These are phyloP conservation scores for Kwoniella mangroviensis DNA, from an alignment of 768 basidiomycete genomes.

Conservation along the genomic window DNA sequence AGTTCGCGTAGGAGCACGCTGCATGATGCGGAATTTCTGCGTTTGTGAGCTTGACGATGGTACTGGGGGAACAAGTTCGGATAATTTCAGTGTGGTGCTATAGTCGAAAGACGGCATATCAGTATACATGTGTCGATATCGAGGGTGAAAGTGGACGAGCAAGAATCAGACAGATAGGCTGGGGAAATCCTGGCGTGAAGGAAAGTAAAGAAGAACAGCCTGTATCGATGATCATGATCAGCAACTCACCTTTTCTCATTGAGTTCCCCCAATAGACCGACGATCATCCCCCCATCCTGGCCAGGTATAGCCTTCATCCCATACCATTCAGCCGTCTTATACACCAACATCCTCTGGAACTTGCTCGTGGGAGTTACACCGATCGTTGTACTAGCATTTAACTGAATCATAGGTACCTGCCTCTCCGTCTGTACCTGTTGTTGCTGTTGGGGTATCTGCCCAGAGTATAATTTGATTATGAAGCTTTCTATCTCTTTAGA, in stretches of 20 bases:
- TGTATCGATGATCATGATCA: not conserved
- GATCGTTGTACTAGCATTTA: slow-evolving; percentile 23
- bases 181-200: too few relatives aligned
- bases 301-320: slow-evolving; percentile 47
- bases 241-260: slow-evolving; percentile 38
- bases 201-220: not conserved
- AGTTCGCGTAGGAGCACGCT: slow-evolving; percentile 24
- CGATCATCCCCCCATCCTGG: slow-evolving; percentile 33
- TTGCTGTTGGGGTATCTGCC: not conserved
- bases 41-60: slow-evolving; percentile 16
- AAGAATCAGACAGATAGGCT: too few relatives aligned
- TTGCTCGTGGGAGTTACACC: slow-evolving; percentile 34
- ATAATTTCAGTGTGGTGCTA: slow-evolving; percentile 33
- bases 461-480: slow-evolving; percentile 14
- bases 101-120: not conserved
- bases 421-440: slow-evolving; percentile 2
- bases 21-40: slow-evolving; percentile 48
- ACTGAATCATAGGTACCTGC: slow-evolving; percentile 13
- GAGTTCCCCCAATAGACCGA: slow-evolving; percentile 38
- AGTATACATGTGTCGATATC: too few relatives aligned
- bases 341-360: slow-evolving; percentile 52
- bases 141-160: too few relatives aligned
- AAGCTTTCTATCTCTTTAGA: slow-evolving; percentile 49
- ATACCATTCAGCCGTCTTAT: slow-evolving; percentile 55
- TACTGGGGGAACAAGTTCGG: slow-evolving; percentile 36